Base-by-base conservation (phyloP, 2,329 filamentous ascomycete genomes). In the Boeremia exigua region DNA sequence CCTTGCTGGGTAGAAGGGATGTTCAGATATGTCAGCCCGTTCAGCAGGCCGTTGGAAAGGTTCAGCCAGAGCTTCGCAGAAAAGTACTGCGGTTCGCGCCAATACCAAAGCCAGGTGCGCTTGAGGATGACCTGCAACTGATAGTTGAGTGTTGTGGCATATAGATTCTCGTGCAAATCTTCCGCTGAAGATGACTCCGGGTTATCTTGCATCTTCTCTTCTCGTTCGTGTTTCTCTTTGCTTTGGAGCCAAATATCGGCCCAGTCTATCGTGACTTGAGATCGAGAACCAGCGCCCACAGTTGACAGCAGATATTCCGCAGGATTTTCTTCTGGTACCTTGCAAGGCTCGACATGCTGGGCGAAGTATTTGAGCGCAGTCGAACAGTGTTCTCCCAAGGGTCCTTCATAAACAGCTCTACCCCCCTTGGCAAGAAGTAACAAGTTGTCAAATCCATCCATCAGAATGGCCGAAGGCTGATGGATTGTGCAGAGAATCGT, bases 401-500 rank as follows among this genome's bases (percentile, higher is more conserved):
- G 86, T 17, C 90, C 90, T 69, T 92, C 91, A 77, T 94, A 95
- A 29, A 94, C 89, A 23, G 88, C 88, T 45, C 87, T 83, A 65
- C 42, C 42, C 11, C 42, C 42, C 14, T 45, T 45, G 27, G 86
- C 86, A 7, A 94, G 79, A 76, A 94, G 88, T 25, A 93, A 81
- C 4, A 95, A 82, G 42, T 88, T 83, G 66, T 94, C 89, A 70
- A 95, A 97, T 49, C 89, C 86, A 72, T 96, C 89, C 80, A 97
- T 96, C 30, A 97, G 82, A 81, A 93, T 90, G 23, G 92, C 91
- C 4, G 91, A 96, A 12, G 93, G 93, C 75, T 97, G 93, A 74
- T 97, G 93, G 57, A 97, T 96, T 0, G 93, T 96, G 77, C 91
- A 96, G 11, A 97, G 85, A 73, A 97, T 90, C 42, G 93, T 92